phyloP scores from a whole-genome alignment of 2,329 filamentous ascomycete genomes.

The Sclerotinia subarctica region DNA sequence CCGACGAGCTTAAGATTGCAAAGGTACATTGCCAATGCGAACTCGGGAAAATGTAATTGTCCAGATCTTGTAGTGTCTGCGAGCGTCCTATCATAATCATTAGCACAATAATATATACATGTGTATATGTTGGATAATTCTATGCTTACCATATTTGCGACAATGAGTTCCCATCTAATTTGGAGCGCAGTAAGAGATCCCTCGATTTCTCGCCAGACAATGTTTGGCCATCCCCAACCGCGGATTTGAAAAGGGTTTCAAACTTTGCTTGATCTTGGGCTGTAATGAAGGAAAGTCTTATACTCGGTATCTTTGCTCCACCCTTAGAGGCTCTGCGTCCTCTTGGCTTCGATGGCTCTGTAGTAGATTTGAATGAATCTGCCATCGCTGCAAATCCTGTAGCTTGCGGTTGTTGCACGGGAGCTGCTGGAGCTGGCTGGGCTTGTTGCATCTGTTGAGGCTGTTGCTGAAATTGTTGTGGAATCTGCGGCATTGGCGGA shows the following conservation, averaged over 20 bases:
- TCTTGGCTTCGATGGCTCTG: conserved; percentile 43
- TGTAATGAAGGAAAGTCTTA: conserved; percentile 92
- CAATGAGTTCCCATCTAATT: conserved; percentile 79
- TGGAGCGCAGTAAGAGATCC: conserved; percentile 83
- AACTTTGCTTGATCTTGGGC: conserved; percentile 94
- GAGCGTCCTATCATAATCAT: conserved; percentile 62
- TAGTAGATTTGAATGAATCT: conserved; percentile 58
- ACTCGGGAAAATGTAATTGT: conserved; percentile 95
- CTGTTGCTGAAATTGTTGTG: conserved; percentile 35
- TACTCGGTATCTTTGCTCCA: conserved; percentile 81
- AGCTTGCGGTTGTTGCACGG: conserved; percentile 62
- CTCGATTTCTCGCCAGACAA: conserved; percentile 91
- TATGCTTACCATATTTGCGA: conserved; percentile 83
- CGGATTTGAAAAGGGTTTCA: conserved; percentile 95
- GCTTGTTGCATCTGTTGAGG: conserved; percentile 43
- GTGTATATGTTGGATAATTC: background rate
- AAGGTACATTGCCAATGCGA: conserved; percentile 96
- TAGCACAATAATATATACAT: conserved; percentile 22
- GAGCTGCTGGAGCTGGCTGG: conserved; percentile 55
- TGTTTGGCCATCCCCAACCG: conserved; percentile 77
- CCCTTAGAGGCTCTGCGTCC: conserved; percentile 50
- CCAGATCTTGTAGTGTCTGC: conserved; percentile 95
- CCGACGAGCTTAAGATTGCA: conserved; percentile 92
- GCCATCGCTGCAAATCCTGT: conserved; percentile 67
- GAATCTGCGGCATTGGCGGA: conserved; percentile 38